Percentiles rank a stretch among this genome's conserved stretches.
phyloP scores from a whole-genome alignment of 2,329 filamentous ascomycete species.

The Claviceps pazoutovae region DNA sequence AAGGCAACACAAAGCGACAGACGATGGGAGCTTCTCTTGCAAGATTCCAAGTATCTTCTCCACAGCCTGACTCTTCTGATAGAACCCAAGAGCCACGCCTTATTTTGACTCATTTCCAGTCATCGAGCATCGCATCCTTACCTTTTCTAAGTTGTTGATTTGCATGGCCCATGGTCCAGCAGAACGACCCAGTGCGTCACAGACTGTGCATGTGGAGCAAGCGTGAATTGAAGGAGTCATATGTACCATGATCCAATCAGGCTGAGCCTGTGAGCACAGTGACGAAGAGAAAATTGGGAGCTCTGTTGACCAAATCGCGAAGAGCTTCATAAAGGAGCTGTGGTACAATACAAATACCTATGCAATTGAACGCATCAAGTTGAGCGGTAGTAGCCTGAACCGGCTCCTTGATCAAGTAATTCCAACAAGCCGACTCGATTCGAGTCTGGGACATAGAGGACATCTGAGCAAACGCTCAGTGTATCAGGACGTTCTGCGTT shows the following conservation, averaged over 20 bases:
- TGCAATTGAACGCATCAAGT: not conserved
- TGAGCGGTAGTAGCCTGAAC: not conserved
- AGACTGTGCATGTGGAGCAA: slow-evolving; percentile 5
- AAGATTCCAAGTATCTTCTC: no score
- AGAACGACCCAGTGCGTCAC: slow-evolving; percentile 2
- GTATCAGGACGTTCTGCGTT: not conserved
- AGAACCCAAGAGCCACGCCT: not conserved
- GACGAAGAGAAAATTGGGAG: no score
- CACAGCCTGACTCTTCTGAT: not conserved
- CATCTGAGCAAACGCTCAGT: not conserved
- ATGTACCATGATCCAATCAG: slow-evolving; percentile 5
- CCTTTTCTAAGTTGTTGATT: not conserved
- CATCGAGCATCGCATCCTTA: slow-evolving; percentile 1
- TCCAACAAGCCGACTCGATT: not conserved
- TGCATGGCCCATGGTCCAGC: not conserved
- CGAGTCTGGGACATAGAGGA: not conserved
- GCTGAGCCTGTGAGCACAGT: not conserved
- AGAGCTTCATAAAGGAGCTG: not conserved
- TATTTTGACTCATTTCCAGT: slow-evolving; percentile 2
- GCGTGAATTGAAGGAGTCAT: slow-evolving; percentile 5
- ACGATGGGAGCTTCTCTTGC: not conserved
- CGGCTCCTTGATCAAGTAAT: not conserved
- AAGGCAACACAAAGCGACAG: not conserved
- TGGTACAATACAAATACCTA: not conserved
- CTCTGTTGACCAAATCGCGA: not conserved